Conservation (phyloP, 805 yeast genomes). For the Candida peoriensis region DNA sequence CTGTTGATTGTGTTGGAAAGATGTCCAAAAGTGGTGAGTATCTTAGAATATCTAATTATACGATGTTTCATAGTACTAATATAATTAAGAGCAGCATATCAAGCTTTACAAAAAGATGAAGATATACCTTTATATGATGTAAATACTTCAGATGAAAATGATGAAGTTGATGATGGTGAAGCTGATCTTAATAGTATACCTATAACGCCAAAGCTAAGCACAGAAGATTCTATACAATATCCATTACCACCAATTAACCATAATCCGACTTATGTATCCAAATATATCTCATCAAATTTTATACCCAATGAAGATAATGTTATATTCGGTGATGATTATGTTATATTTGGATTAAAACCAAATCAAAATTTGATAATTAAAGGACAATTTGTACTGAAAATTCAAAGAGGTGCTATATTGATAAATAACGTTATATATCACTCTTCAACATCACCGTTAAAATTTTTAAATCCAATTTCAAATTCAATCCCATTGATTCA, state of each 20-base stretch:
- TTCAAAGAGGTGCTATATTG: constrained; percentile 43
- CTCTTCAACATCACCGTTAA: constrained; percentile 25
- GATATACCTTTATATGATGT: constrained; percentile 16
- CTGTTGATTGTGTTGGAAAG: not conserved
- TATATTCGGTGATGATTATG: constrained; percentile 27
- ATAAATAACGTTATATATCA: constrained; percentile 36
- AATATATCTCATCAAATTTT: constrained; percentile 31
- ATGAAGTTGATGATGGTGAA: constrained; percentile 1
- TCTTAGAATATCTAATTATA: not conserved
- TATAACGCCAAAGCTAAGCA: not conserved
- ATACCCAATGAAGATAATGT: constrained; percentile 33
- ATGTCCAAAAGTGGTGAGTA: constrained; percentile 13
- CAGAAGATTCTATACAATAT: constrained; percentile 1
- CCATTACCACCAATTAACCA: constrained; percentile 1
- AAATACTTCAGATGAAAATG: constrained; percentile 20
- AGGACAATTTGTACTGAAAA: constrained; percentile 41
- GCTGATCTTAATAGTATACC: not conserved
- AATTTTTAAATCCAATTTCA: constrained; percentile 31
- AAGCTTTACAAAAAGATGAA: constrained; percentile 17
- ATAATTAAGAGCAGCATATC: constrained; percentile 13
- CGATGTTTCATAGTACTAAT: not conserved
- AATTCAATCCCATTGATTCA: constrained; percentile 39
- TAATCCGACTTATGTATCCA: no score
- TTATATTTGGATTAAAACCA: constrained; percentile 37
- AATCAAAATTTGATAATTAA: constrained; percentile 38